These are phyloP conservation scores for Erodium moschatum DNA, from an alignment of 441 rosid species.

Conservation along the genomic window DNA sequence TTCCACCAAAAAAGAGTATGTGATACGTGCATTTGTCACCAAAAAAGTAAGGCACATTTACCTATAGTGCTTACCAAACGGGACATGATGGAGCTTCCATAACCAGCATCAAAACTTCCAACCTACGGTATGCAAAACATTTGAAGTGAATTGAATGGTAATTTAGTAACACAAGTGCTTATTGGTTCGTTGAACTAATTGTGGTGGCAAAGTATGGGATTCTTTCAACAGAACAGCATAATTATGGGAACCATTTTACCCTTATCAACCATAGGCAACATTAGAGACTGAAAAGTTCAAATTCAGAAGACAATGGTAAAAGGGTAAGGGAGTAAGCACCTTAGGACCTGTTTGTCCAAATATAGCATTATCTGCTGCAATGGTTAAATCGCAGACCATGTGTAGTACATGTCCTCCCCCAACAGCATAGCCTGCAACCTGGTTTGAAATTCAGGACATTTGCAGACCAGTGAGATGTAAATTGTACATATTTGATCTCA, in stretches of 20 bases:
- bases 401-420: constrained; percentile 91
- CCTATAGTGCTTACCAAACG: constrained; percentile 51
- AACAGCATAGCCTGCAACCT: constrained; percentile 96
- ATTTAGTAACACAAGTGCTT: neutral
- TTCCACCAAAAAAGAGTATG: constrained; percentile 11
- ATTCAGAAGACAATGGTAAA: neutral
- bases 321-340: constrained; percentile 30
- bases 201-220: too few species aligned
- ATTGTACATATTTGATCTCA: neutral
- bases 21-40: neutral
- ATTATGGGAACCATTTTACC: too few species aligned
- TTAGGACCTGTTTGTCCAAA: constrained; percentile 97
- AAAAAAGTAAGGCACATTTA: neutral
- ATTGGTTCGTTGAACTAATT: too few species aligned
- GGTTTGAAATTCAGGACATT: constrained; percentile 16
- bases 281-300: neutral
- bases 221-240: too few species aligned
- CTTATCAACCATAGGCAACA: neutral
- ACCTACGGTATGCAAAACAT: constrained; percentile 36
- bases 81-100: constrained; percentile 92
- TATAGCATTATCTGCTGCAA: constrained; percentile 81
- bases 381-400: constrained; percentile 93
- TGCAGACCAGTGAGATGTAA: neutral
- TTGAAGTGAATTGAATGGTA: neutral
- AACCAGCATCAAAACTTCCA: constrained; percentile 96